These are phyloP conservation scores for Orbilia quercus DNA, from an alignment of 2,329 filamentous ascomycete genomes.

Conservation along the genomic window DNA sequence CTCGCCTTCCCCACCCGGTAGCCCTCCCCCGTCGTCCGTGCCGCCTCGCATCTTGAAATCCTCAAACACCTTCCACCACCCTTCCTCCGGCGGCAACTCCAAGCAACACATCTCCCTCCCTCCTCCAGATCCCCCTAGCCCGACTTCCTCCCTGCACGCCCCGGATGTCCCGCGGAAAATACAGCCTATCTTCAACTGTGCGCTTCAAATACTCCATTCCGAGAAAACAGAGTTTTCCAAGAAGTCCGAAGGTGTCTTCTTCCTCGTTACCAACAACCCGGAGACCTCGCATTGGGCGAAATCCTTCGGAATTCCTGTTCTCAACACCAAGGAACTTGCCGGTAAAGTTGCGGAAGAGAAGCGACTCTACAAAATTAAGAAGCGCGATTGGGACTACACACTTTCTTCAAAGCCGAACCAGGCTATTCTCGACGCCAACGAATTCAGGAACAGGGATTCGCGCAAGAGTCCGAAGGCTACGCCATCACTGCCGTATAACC, in stretches of 20 bases:
- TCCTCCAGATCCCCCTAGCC: conserved; percentile 34
- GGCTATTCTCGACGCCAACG: conserved; percentile 43
- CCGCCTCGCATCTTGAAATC: conserved; percentile 48
- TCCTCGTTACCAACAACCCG: conserved; percentile 60
- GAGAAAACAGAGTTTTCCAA: conserved; percentile 34
- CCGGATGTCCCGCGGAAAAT: conserved; percentile 57
- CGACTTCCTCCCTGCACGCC: conserved; percentile 23
- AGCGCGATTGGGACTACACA: conserved; percentile 57
- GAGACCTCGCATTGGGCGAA: conserved; percentile 59
- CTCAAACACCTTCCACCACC: conserved; percentile 34
- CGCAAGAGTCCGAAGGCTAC: conserved; percentile 40
- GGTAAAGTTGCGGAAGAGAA: conserved; percentile 57
- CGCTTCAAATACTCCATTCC: conserved; percentile 54
- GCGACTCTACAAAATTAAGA: conserved; percentile 57
- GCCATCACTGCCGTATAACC: conserved; percentile 26
- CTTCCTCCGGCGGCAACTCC: conserved; percentile 21
- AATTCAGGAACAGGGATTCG: conserved; percentile 45
- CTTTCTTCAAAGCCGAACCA: conserved; percentile 44
- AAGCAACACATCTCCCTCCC: conserved; percentile 40
- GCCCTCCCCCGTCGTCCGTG: conserved; percentile 30
- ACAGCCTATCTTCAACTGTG: conserved; percentile 60
- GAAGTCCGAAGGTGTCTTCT: conserved; percentile 55
- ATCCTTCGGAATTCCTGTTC: conserved; percentile 57
- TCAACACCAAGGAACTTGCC: conserved; percentile 56
- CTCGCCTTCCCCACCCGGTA: conserved; percentile 47